Evolutionary conservation across 2,329 filamentous ascomycete genomes (phyloP).

Genomic region (Davidsoniella neocaledoniae): DNA sequence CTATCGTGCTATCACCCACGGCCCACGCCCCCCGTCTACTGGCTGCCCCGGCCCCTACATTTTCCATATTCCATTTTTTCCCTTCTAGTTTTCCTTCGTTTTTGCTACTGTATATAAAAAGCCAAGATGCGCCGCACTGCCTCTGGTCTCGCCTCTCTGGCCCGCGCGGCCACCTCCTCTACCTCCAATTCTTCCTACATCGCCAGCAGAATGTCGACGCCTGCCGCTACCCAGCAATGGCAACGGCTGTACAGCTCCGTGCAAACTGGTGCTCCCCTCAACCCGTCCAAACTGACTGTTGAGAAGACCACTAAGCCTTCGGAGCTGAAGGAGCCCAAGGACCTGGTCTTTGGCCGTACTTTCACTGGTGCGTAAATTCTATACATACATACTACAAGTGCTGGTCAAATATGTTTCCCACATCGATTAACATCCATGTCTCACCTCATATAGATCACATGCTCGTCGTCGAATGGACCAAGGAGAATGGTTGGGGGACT

Average conservation of each 20-base stretch:
- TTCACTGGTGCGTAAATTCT: slow-evolving; percentile 55
- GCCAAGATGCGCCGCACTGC: slow-evolving; percentile 9
- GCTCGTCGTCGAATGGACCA: slow-evolving; percentile 87
- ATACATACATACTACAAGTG: background rate
- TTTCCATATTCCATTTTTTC: background rate
- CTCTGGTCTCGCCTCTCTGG: slow-evolving; percentile 5
- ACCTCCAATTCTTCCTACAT: background rate
- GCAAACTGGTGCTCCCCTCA: slow-evolving; percentile 46
- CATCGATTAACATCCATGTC: slow-evolving; percentile 1
- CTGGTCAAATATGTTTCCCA: background rate
- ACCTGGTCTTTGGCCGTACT: slow-evolving; percentile 74
- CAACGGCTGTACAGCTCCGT: slow-evolving; percentile 17
- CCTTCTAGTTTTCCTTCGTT: background rate
- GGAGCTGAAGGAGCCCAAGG: slow-evolving; percentile 52
- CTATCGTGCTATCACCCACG: no score
- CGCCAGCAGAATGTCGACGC: background rate
- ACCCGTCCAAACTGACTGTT: slow-evolving; percentile 60
- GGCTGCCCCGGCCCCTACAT: background rate
- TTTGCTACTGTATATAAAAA: background rate
- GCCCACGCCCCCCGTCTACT: no score
- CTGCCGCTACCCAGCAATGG: slow-evolving; percentile 1
- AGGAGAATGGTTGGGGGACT: slow-evolving; percentile 63
- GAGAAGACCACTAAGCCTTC: slow-evolving; percentile 63
- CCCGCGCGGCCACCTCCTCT: background rate
- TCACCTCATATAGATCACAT: slow-evolving; percentile 61